Evolutionary conservation across 2,329 filamentous ascomycete species (phyloP).

Genomic region (Pseudocercospora cruenta): DNA sequence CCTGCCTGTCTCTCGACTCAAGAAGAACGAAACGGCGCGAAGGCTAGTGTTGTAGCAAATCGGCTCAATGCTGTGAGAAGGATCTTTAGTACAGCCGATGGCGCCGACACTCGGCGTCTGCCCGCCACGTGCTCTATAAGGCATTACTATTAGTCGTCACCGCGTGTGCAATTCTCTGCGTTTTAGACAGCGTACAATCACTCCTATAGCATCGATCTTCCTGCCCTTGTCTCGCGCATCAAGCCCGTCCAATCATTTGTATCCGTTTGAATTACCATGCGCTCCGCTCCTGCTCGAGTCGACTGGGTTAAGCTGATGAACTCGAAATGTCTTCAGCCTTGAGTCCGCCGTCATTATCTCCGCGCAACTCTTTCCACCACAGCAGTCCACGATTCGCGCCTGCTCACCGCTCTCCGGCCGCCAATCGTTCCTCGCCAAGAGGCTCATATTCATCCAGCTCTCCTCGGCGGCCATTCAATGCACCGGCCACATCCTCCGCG

Average conservation of each 20-base stretch:
- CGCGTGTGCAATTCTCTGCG: no score
- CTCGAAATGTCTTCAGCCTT: constrained; percentile 1
- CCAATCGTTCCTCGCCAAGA: constrained; percentile 5
- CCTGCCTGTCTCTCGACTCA: background rate
- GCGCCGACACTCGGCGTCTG: no score
- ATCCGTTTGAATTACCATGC: constrained; percentile 2
- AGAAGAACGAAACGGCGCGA: background rate
- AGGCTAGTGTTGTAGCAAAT: no score
- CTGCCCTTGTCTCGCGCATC: background rate
- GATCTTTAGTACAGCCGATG: no score
- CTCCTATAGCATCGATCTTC: background rate
- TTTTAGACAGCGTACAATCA: no score
- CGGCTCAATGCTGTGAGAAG: no score
- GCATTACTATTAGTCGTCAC: no score
- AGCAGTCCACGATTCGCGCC: constrained; percentile 7
- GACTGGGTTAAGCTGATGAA: constrained; percentile 1
- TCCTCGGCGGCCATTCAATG: constrained; percentile 25
- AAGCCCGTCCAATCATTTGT: background rate
- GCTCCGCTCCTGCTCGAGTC: background rate
- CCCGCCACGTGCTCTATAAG: no score
- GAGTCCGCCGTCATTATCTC: constrained; percentile 3
- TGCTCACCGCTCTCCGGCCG: constrained; percentile 11
- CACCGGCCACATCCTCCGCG: constrained; percentile 17
- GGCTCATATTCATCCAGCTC: constrained; percentile 13
- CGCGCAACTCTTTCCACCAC: constrained; percentile 12